Evolutionary conservation across 2,329 filamentous ascomycete genomes (phyloP), one percentile per base, ranked within the genome.

Genomic region (Atkinsonella texensis): DNA sequence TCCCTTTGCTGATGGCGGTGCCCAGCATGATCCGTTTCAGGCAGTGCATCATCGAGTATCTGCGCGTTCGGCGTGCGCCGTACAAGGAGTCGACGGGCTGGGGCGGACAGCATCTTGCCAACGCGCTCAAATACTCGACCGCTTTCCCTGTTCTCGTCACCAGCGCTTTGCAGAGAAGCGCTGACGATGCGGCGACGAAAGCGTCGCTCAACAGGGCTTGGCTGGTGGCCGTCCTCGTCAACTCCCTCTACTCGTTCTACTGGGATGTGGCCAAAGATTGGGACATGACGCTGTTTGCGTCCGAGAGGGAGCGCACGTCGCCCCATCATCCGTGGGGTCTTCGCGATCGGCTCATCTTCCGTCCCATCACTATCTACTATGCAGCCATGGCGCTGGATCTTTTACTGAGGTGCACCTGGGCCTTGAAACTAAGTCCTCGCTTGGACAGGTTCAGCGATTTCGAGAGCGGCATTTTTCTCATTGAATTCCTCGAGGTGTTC

Each of bases 251-350:
- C 70, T 89, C 86, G n/a, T 97, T 97, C 72, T 98, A 93, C 74
- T 98, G 93, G 93, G 93, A 98, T 62, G 83, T 97, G 32, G 78
- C 88, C 51, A 93, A 90, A 71, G 93, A 98, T 73, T 98, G 93
- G 93, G 93, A 97, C 63, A 75, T 98, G 55, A 87, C 85, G 0
- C 75, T 97, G 13, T 87, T 97, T 63, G 80, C 84, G 2, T 65
- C 74, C 1, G 65, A 71, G 13, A 69, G 68, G 39, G 74, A 80
- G 55, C 79, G 84, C 56, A 74, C 74, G 57, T 74, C 77, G 11
- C 76, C 76, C 1, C 80, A 85, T 28, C 79, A 90, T 59, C 80
- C 88, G 0, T 93, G 80, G 64, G 93, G 87, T 1, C 74, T 98
- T 44, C 83, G 93, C 31, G 76, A 82, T 48, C 76, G 84, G 52